These are phyloP conservation scores for Aspergillus homomorphus DNA, from an alignment of 495 filamentous ascomycete genomes.

Conservation along the genomic window DNA sequence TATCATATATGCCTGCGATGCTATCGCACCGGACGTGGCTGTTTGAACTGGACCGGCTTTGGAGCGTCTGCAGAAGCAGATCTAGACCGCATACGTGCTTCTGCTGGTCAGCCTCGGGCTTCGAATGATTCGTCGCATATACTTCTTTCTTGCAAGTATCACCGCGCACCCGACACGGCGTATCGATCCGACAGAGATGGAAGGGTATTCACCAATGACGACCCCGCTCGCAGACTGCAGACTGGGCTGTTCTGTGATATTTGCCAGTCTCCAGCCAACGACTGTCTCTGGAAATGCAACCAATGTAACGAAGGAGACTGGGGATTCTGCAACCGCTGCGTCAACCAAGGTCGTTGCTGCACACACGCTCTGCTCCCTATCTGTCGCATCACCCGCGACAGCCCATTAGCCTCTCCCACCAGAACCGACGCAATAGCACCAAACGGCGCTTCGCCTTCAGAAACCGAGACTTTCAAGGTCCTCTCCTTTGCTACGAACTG, in stretches of 20 bases:
- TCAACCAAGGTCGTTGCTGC: constrained; percentile 72
- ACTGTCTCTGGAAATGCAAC: constrained; percentile 81
- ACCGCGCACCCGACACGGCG: constrained; percentile 44
- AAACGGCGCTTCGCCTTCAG: not conserved
- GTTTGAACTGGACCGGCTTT: constrained; percentile 77
- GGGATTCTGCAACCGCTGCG: constrained; percentile 84
- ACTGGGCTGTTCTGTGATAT: constrained; percentile 78
- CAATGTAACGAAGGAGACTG: constrained; percentile 85
- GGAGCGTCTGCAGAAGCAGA: constrained; percentile 56
- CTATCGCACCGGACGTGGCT: constrained; percentile 71
- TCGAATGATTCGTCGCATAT: constrained; percentile 58
- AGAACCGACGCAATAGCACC: not conserved
- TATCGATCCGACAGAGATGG: constrained; percentile 26
- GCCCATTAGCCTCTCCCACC: constrained; percentile 12
- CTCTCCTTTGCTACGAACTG: constrained; percentile 68
- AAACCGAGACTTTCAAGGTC: constrained; percentile 48
- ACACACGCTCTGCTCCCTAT: constrained; percentile 74
- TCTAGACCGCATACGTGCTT: constrained; percentile 47
- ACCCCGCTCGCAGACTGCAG: constrained; percentile 64
- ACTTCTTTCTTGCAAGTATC: constrained; percentile 64
- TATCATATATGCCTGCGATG: constrained; percentile 78
- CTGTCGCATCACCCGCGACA: constrained; percentile 34
- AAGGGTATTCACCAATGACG: constrained; percentile 53
- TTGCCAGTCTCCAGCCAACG: constrained; percentile 68
- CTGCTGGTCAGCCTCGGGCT: constrained; percentile 39